A percentile compares a stretch with the other conserved stretches of the same genome.
Conservation (phyloP, 192 early-diverging fungal species). For the Coemansia sp. region DNA sequence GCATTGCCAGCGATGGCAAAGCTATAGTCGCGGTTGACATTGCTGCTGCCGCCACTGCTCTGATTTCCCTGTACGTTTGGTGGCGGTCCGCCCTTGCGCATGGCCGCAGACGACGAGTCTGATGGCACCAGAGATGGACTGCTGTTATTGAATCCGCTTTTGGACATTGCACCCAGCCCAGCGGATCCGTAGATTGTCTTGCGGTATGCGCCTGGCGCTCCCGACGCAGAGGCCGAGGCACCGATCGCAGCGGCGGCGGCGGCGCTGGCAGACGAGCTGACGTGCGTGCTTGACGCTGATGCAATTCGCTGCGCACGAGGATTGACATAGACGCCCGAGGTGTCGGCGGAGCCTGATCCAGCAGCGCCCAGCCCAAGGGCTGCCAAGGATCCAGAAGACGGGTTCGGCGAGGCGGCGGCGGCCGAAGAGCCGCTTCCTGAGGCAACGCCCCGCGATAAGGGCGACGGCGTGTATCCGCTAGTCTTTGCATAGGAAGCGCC, state of each 20-base stretch:
- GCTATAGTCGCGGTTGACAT: conserved; percentile 45
- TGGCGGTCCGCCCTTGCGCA: conserved; percentile 39
- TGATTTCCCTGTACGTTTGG: conserved; percentile 9
- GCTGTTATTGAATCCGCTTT: conserved; percentile 38
- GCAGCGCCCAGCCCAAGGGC: not conserved
- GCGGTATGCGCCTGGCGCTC: conserved; percentile 13
- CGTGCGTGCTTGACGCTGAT: conserved; percentile 37
- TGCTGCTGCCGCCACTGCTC: conserved; percentile 4
- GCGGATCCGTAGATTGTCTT: conserved; percentile 50
- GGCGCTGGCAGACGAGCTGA: conserved; percentile 9
- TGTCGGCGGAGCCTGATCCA: not conserved
- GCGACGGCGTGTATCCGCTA: conserved; percentile 35
- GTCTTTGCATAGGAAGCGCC: conserved; percentile 13
- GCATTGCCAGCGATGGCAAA: conserved; percentile 38
- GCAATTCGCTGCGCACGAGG: conserved; percentile 38
- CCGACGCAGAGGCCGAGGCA: conserved; percentile 1
- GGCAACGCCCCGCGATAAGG: conserved; percentile 27
- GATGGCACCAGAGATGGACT: conserved; percentile 26
- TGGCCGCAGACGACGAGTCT: not conserved
- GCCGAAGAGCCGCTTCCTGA: conserved; percentile 5
- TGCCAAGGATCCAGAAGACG: conserved; percentile 1
- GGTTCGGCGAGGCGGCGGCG: not conserved
- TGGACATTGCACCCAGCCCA: conserved; percentile 28
- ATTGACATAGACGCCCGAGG: conserved; percentile 28
- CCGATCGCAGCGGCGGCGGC: conserved; percentile 8